phyloP scores from a whole-genome alignment of 2,329 filamentous ascomycete genomes.

The Colletotrichum godetiae region DNA sequence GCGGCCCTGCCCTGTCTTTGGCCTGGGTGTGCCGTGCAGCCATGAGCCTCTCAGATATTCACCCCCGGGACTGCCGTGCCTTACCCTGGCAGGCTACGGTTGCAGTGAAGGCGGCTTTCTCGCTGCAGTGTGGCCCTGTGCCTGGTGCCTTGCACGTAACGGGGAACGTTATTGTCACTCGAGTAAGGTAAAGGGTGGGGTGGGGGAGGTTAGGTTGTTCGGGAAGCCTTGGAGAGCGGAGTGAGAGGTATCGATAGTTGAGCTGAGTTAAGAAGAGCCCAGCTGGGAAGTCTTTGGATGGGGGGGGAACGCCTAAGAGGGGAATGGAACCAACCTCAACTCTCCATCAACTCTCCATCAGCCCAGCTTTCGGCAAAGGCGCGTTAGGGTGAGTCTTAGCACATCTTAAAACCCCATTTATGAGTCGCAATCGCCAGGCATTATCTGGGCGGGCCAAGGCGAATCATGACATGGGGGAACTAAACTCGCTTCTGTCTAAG shows the following conservation, averaged over 20 bases:
- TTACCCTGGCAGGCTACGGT: neutral
- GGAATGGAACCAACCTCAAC: neutral
- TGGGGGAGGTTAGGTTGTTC: too few species aligned
- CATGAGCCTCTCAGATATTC: neutral
- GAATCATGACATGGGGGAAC: neutral
- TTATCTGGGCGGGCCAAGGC: slow-evolving; percentile 3
- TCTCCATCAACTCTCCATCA: neutral
- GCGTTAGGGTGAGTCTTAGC: slow-evolving; percentile 14
- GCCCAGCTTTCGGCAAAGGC: slow-evolving; percentile 24
- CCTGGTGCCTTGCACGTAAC: slow-evolving; percentile 21
- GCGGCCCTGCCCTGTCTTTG: neutral
- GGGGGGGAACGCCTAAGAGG: too few species aligned
- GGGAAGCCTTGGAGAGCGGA: neutral
- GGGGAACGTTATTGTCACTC: neutral
- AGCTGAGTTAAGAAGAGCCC: slow-evolving; percentile 2
- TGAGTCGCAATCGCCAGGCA: slow-evolving; percentile 23
- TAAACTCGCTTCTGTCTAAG: neutral
- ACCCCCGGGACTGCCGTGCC: slow-evolving; percentile 13
- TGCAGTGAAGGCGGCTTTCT: neutral
- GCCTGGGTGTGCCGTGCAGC: neutral
- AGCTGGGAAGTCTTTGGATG: neutral
- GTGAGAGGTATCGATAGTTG: slow-evolving; percentile 1
- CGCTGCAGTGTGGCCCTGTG: neutral
- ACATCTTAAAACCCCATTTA: slow-evolving; percentile 29
- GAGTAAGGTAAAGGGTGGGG: neutral